Conservation (phyloP, 75 land plant species). For the Selaginella tamariscina region DNA sequence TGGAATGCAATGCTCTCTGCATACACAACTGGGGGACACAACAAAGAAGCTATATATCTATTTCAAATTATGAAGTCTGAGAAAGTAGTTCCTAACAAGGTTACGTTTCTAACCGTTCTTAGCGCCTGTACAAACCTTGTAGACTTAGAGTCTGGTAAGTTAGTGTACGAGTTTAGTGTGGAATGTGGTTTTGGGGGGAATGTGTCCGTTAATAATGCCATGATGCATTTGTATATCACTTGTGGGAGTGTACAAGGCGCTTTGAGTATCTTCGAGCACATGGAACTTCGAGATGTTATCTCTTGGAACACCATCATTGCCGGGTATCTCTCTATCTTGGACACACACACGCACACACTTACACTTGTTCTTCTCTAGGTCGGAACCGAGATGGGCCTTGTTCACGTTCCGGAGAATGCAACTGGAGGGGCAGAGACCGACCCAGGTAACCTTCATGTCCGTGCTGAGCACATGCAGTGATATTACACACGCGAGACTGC, state of each 20-base stretch:
- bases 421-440: neutral
- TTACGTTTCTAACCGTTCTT: neutral
- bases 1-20: constrained; percentile 3
- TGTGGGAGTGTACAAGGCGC: neutral
- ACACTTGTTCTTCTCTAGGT: too few species aligned
- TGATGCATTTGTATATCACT: neutral
- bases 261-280: neutral
- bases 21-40: neutral
- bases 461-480: neutral
- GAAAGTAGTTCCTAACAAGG: neutral
- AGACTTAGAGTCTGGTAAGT: neutral
- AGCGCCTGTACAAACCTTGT: neutral
- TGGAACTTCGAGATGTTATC: neutral
- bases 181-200: neutral
- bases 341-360: too few species aligned
- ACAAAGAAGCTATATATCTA: neutral
- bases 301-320: constrained; percentile 4
- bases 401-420: neutral
- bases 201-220: neutral
- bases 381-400: too few species aligned
- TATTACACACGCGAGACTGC: neutral
- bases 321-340: neutral
- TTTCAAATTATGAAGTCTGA: neutral
- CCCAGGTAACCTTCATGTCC: neutral
- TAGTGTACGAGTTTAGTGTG: neutral